These are phyloP conservation scores for Aspergillus pseudoviridinutans DNA, from an alignment of 2,329 filamentous ascomycete species.

Conservation along the genomic window DNA sequence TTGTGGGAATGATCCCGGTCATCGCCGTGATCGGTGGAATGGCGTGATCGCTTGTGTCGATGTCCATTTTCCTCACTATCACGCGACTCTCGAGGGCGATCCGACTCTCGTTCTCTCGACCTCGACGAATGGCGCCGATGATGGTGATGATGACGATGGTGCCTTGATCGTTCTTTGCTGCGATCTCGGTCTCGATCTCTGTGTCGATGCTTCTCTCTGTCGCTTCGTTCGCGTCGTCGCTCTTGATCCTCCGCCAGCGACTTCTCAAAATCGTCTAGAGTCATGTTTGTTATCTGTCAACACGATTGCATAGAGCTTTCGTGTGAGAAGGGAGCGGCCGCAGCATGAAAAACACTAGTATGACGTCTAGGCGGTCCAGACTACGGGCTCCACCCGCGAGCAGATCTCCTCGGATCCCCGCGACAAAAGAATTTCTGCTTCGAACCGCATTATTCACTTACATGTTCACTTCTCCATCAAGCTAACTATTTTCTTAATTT, in stretches of 20 bases:
- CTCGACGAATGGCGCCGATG: slow-evolving; percentile 42
- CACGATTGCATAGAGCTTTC: not conserved
- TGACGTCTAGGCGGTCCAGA: slow-evolving; percentile 31
- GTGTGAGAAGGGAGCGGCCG: not conserved
- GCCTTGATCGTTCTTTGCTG: slow-evolving; percentile 38
- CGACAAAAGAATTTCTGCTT: slow-evolving; percentile 26
- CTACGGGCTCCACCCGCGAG: slow-evolving; percentile 19
- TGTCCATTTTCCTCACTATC: slow-evolving; percentile 52
- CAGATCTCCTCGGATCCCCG: slow-evolving; percentile 24
- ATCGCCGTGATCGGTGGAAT: slow-evolving; percentile 50
- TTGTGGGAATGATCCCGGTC: slow-evolving; percentile 48
- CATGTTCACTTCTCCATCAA: slow-evolving; percentile 3
- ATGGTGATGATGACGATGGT: slow-evolving; percentile 37
- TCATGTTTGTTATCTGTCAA: slow-evolving; percentile 41
- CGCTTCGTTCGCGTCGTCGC: slow-evolving; percentile 35
- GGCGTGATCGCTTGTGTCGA: slow-evolving; percentile 62
- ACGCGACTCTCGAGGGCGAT: slow-evolving; percentile 37
- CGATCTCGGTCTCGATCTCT: slow-evolving; percentile 36
- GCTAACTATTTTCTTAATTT: not conserved
- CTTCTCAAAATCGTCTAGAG: slow-evolving; percentile 72
- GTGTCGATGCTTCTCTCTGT: slow-evolving; percentile 32
- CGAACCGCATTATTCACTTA: not conserved
- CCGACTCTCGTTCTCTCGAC: slow-evolving; percentile 31
- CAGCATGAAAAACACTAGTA: slow-evolving; percentile 11
- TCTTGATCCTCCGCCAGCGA: slow-evolving; percentile 59